Evolutionary conservation across 805 yeast genomes (phyloP), one percentile per base, ranked within the genome.

Genomic region (Kluyveromyces aestuarii): DNA sequence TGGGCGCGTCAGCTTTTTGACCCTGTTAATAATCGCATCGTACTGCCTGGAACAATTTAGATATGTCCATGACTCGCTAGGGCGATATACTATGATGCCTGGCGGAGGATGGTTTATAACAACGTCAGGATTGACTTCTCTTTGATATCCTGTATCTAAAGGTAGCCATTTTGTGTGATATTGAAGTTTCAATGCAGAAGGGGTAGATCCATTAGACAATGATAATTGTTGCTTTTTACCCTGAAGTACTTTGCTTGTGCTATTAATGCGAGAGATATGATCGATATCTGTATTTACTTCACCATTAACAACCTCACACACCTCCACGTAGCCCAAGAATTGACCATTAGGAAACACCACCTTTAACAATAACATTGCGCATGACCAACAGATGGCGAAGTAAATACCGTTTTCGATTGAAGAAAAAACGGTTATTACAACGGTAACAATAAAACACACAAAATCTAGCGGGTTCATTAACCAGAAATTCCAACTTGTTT

Each of bases 361-460:
- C 61, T 87, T 79, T 70, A 87, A 79, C 48, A 90, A 70, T 50
- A 89, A 67, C 41, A 78, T 72, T 18, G 88, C 96, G 56, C 75
- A 77, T 35, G 95, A 86, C 49, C 96, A 91, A 60, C 85, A 81
- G 55, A 87, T 77, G 39, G 96, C 91, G 68, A 89, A 90, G 70
- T 90, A 90, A 57, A 90, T 84, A 70, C 96, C 97, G 61, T 81
- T 72, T 66, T 90, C 97, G 62, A 90, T 84, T 6, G 87, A 71
- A 6, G 87, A 70, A 56, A 87, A 87, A 6, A 88, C 84, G 37
- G 93, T 79, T 57, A 87, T 74, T 45, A 87, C 61, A 13, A 87
- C 83, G 38, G 87, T 88, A 48, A 79, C 76, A 13, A 87, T 46
- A 70, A 87, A 87, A 48, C 87, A 83, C 21, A 81, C 72, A 59